Percentiles rank a stretch among this genome's conserved stretches.
Evolutionary conservation across 306 rosid species (phyloP).

Genomic region (Acacia acuminata): DNA sequence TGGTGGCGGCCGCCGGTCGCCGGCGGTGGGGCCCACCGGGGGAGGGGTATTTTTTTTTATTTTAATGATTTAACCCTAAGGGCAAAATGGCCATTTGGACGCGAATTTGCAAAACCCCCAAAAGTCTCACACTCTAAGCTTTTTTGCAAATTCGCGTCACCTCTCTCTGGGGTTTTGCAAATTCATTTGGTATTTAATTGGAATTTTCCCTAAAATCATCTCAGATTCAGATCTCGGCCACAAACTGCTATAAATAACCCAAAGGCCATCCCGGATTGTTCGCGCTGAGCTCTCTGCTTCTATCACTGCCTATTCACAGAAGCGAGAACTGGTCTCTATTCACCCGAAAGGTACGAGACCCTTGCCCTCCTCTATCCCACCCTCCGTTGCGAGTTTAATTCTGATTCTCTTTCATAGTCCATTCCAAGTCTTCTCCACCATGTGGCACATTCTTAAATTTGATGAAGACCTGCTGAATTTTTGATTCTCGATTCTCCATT

Average conservation of each 20-base stretch:
- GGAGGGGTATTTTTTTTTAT: no score
- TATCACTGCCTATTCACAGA: neutral
- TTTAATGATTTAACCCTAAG: no score
- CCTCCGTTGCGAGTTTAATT: no score
- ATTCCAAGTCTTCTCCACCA: neutral
- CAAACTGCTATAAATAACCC: constrained; percentile 23
- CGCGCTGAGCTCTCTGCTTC: constrained; percentile 31
- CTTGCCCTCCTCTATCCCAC: neutral
- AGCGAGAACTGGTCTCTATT: constrained; percentile 38
- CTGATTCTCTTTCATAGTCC: neutral
- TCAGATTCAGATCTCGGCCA: neutral
- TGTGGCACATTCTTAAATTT: neutral
- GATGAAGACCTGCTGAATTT: neutral
- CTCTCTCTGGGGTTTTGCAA: no score
- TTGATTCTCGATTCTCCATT: neutral
- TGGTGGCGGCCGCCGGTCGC: no score
- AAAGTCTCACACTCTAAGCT: no score
- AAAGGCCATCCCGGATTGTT: neutral
- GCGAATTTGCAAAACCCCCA: no score
- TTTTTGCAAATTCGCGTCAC: no score
- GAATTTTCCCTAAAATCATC: no score
- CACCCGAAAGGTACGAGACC: constrained; percentile 34
- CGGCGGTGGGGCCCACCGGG: no score
- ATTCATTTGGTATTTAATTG: no score
- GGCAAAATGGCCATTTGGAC: no score